Conservation (phyloP, 208 protist genomes). For the Leishmania lainsoni region DNA sequence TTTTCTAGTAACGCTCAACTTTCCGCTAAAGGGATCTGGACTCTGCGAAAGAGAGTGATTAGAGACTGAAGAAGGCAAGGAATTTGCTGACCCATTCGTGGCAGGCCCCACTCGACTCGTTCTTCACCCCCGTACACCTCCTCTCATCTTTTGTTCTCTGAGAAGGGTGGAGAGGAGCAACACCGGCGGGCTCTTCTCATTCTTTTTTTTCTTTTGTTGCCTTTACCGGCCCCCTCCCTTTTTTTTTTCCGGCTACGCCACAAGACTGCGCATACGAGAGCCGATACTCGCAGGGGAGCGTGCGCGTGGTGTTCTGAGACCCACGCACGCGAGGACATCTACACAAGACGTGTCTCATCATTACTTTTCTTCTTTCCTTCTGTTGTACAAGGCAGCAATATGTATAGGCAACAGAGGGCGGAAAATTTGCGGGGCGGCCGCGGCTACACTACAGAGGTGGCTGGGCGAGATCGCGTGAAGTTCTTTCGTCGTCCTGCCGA, state of each 20-base stretch:
- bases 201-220: neutral
- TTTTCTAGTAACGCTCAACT: neutral
- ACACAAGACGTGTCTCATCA: neutral
- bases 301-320: neutral
- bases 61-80: neutral
- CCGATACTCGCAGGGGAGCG: neutral
- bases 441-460: slow-evolving; percentile 76
- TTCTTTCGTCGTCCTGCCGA: slow-evolving; percentile 89
- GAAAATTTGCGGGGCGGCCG: slow-evolving; percentile 46
- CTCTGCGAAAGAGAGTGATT: neutral
- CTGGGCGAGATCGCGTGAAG: slow-evolving; percentile 82
- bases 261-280: neutral
- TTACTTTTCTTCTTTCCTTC: neutral
- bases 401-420: slow-evolving; percentile 36
- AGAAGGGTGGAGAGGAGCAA: neutral
- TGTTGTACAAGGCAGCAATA: neutral
- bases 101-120: neutral
- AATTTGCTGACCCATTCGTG: neutral
- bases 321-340: neutral
- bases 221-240: neutral
- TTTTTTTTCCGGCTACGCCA: neutral
- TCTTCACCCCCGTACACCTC: neutral
- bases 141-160: neutral
- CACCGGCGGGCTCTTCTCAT: neutral
- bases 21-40: neutral